Evolutionary conservation across 441 rosid species (phyloP).

Genomic region (Adansonia rubrostipa): DNA sequence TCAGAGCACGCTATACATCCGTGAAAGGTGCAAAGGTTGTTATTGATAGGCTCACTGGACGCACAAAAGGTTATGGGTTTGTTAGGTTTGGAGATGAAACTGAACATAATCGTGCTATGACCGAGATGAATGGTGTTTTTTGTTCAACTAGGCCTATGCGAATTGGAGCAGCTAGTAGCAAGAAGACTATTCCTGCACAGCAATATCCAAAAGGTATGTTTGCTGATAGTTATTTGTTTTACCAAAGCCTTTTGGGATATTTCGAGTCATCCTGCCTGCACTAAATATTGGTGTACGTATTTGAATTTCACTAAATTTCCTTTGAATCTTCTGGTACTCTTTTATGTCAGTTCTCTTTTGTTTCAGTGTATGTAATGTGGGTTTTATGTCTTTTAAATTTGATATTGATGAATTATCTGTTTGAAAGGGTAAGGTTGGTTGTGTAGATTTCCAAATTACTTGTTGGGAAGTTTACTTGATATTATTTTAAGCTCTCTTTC

Average conservation of each 20-base stretch:
- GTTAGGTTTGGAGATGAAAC: slow-evolving; percentile 69
- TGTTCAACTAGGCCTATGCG: slow-evolving; percentile 81
- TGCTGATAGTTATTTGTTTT: slow-evolving; percentile 8
- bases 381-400: not conserved
- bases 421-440: slow-evolving; percentile 14
- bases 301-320: not conserved
- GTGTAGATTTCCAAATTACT: slow-evolving; percentile 9
- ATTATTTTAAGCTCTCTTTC: slow-evolving; percentile 28
- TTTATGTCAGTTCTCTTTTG: not conserved
- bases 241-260: not conserved
- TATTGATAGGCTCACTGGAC: slow-evolving; percentile 71
- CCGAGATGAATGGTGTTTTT: slow-evolving; percentile 70
- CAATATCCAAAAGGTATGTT: slow-evolving; percentile 61
- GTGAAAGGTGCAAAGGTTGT: slow-evolving; percentile 82
- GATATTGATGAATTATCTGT: slow-evolving; percentile 1
- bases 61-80: slow-evolving; percentile 78
- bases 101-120: slow-evolving; percentile 71
- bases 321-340: not conserved
- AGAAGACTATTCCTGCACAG: slow-evolving; percentile 49
- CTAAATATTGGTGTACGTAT: not conserved
- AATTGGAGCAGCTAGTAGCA: slow-evolving; percentile 66
- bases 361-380: slow-evolving; percentile 4
- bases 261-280: not conserved
- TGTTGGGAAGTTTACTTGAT: slow-evolving; percentile 2
- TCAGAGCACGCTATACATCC: slow-evolving; percentile 52